A percentile compares a stretch with the other conserved stretches of the same genome.
phyloP scores from a whole-genome alignment of 2,329 filamentous ascomycete species.

The Salinomyces thailandicus region DNA sequence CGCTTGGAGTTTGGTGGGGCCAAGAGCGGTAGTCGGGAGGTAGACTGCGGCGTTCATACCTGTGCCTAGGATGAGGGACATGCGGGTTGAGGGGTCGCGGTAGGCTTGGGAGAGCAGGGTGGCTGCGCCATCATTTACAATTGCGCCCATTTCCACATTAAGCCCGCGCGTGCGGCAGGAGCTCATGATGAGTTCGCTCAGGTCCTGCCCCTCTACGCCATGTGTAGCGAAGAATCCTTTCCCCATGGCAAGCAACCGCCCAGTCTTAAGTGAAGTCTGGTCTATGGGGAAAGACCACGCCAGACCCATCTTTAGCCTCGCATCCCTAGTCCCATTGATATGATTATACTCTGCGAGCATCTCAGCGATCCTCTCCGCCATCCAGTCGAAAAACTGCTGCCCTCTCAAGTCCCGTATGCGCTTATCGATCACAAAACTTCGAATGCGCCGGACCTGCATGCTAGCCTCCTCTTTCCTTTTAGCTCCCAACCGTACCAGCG shows the following conservation, averaged over 20 bases:
- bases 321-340: slow-evolving; percentile 21
- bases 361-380: slow-evolving; percentile 48
- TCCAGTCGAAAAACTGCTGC: slow-evolving; percentile 55
- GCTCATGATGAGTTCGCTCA: slow-evolving; percentile 48
- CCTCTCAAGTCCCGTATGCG: slow-evolving; percentile 45
- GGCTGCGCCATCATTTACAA: slow-evolving; percentile 54
- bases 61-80: slow-evolving; percentile 55
- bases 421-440: slow-evolving; percentile 47
- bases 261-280: slow-evolving; percentile 50
- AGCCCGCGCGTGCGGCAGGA: slow-evolving; percentile 45
- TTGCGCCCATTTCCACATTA: slow-evolving; percentile 50
- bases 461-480: slow-evolving; percentile 25
- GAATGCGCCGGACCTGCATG: slow-evolving; percentile 47
- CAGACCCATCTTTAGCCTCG: slow-evolving; percentile 46
- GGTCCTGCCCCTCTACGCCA: slow-evolving; percentile 48
- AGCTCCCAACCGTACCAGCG: slow-evolving; percentile 47
- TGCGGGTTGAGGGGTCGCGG: slow-evolving; percentile 47
- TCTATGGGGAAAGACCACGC: slow-evolving; percentile 59
- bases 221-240: slow-evolving; percentile 54
- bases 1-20: slow-evolving; percentile 44
- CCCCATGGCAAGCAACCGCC: slow-evolving; percentile 51
- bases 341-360: slow-evolving; percentile 39
- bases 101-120: slow-evolving; percentile 54
- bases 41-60: slow-evolving; percentile 56
- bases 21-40: slow-evolving; percentile 46